Evolutionary conservation across 139 green algal genomes (phyloP).

Genomic region (Chlorella sp.): DNA sequence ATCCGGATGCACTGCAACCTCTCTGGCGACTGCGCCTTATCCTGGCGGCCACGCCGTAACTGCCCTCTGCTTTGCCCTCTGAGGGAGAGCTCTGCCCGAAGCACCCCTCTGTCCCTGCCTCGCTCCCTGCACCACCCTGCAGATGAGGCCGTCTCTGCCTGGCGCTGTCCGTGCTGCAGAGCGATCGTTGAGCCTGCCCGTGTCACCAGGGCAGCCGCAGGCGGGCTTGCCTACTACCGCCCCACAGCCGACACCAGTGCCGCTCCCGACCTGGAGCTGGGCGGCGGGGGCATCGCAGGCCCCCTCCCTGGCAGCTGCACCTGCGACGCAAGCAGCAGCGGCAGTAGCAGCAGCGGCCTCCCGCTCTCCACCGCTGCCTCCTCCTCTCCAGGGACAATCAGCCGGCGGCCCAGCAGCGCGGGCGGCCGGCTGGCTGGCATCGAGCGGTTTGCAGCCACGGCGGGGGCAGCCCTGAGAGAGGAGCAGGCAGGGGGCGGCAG

Average conservation of each 20-base stretch:
- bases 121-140: not conserved
- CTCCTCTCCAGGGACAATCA: not conserved
- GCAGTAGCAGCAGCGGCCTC: not conserved
- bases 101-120: not conserved
- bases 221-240: not conserved
- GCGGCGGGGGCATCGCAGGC: not conserved
- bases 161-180: constrained; percentile 20
- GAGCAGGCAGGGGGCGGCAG: not conserved
- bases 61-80: too few species aligned
- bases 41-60: too few species aligned
- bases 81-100: too few species aligned
- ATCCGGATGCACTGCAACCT: too few species aligned
- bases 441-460: not conserved
- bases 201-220: not conserved
- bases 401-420: not conserved
- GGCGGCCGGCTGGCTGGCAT: not conserved
- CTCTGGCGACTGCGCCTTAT: too few species aligned
- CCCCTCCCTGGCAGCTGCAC: not conserved
- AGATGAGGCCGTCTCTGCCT: not conserved
- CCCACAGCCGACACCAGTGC: not conserved
- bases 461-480: not conserved
- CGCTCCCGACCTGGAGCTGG: too few species aligned
- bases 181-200: not conserved
- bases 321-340: not conserved
- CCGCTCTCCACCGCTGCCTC: not conserved